Percentiles rank a stretch among this genome's conserved stretches.
phyloP scores from a whole-genome alignment of 495 filamentous ascomycete species.

The Neurospora sp. region DNA sequence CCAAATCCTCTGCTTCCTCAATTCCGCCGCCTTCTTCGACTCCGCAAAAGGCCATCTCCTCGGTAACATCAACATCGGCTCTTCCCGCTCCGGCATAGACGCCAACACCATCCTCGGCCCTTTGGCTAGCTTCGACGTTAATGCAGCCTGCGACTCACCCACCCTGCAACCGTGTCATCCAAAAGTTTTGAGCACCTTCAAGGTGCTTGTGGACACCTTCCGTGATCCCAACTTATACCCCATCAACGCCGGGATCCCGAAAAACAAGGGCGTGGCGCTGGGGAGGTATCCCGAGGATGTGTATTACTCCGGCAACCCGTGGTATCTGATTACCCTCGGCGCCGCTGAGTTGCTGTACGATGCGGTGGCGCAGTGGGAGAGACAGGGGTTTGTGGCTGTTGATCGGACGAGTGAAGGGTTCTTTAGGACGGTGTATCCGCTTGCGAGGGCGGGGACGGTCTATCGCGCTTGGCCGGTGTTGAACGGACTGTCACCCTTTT shows the following conservation, averaged over 20 bases:
- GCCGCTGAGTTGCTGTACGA: conserved; percentile 55
- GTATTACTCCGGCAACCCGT: conserved; percentile 54
- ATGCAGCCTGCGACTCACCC: conserved; percentile 40
- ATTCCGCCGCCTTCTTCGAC: conserved; percentile 24
- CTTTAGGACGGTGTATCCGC: conserved; percentile 41
- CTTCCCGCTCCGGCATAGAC: conserved; percentile 46
- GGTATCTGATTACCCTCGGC: conserved; percentile 51
- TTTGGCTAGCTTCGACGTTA: conserved; percentile 50
- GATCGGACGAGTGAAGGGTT: conserved; percentile 1
- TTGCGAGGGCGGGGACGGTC: conserved; percentile 30
- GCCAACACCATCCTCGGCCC: conserved; percentile 50
- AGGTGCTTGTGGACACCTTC: conserved; percentile 53
- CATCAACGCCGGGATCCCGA: conserved; percentile 39
- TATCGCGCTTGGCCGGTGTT: conserved; percentile 24
- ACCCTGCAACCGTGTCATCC: conserved; percentile 52
- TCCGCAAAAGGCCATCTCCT: conserved; percentile 31
- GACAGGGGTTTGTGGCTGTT: conserved; percentile 37
- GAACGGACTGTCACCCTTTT: conserved; percentile 28
- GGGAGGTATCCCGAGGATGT: conserved; percentile 58
- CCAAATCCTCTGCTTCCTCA: conserved; percentile 48
- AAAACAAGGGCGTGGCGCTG: conserved; percentile 44
- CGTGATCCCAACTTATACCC: conserved; percentile 36
- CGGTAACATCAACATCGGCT: conserved; percentile 40
- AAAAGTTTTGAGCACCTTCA: conserved; percentile 51
- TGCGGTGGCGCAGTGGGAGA: conserved; percentile 45